These are phyloP conservation scores for Arthroderma uncinatum DNA, from an alignment of 2,329 filamentous ascomycete species.

Conservation along the genomic window DNA sequence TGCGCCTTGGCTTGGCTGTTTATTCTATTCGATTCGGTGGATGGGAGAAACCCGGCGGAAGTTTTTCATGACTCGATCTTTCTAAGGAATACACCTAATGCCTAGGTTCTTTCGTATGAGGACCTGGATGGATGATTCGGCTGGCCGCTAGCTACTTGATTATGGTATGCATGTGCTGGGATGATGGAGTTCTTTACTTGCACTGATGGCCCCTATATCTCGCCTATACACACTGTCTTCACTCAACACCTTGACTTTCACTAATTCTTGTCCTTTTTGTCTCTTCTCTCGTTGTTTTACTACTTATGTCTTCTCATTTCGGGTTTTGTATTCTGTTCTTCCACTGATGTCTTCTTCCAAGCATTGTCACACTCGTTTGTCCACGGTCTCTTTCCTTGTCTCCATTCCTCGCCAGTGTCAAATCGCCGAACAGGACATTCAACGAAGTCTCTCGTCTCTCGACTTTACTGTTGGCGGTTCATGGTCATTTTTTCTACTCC, in stretches of 20 bases:
- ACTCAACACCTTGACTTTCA: neutral
- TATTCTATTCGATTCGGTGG: neutral
- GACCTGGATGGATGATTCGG: conserved; percentile 4
- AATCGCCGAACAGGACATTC: no score
- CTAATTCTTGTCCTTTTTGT: neutral
- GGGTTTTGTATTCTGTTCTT: neutral
- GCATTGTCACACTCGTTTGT: neutral
- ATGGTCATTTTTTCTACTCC: no score
- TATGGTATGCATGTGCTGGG: conserved; percentile 2
- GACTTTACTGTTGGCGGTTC: neutral
- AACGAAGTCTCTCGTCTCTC: no score
- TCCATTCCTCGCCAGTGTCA: neutral
- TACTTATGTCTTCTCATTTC: neutral
- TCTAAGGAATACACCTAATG: neutral
- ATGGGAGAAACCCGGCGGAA: neutral
- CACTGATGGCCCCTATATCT: neutral
- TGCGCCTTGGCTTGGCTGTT: neutral
- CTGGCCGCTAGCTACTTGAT: conserved; percentile 2
- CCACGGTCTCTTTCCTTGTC: neutral
- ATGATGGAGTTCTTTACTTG: neutral
- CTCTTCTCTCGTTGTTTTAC: neutral
- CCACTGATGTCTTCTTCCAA: neutral
- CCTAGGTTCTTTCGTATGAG: neutral
- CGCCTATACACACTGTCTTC: neutral
- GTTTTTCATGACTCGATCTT: neutral